Conservation (phyloP, 2,329 filamentous ascomycete species). For the Hypoxylon sp. region DNA sequence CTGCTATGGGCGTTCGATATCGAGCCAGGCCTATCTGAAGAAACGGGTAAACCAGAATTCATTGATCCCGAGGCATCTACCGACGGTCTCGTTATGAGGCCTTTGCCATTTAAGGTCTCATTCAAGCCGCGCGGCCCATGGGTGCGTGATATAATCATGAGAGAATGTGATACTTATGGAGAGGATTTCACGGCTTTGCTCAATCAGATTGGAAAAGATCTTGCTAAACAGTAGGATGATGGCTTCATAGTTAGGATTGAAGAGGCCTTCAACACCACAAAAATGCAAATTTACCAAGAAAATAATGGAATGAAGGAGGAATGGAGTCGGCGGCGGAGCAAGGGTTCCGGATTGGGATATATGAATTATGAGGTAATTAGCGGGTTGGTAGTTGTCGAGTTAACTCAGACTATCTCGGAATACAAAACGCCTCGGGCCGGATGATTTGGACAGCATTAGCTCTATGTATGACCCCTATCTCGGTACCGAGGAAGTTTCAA, state of each 20-base stretch:
- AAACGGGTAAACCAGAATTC: background rate
- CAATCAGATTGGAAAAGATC: background rate
- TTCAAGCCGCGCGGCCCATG: conserved; percentile 51
- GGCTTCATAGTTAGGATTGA: background rate
- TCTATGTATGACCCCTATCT: background rate
- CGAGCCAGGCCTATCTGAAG: conserved; percentile 8
- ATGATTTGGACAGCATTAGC: too few relatives aligned
- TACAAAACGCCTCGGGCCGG: too few relatives aligned
- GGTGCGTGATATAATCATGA: conserved; percentile 50
- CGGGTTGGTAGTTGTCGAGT: too few relatives aligned
- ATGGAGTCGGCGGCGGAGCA: too few relatives aligned
- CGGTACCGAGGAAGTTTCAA: background rate
- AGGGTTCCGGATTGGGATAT: too few relatives aligned
- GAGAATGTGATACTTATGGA: conserved; percentile 34
- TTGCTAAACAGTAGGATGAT: background rate
- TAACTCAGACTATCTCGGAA: too few relatives aligned
- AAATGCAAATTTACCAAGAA: too few relatives aligned
- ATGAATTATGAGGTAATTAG: too few relatives aligned
- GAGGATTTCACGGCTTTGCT: conserved; percentile 1
- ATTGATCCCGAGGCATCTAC: conserved; percentile 10
- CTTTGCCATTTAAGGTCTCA: conserved; percentile 51
- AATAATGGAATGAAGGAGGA: too few relatives aligned
- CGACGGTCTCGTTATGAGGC: conserved; percentile 50
- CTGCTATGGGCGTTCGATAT: conserved; percentile 60
- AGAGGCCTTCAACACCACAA: background rate